phyloP scores from a whole-genome alignment of 345 rosid genomes.

The Lumnitzera littorea region DNA sequence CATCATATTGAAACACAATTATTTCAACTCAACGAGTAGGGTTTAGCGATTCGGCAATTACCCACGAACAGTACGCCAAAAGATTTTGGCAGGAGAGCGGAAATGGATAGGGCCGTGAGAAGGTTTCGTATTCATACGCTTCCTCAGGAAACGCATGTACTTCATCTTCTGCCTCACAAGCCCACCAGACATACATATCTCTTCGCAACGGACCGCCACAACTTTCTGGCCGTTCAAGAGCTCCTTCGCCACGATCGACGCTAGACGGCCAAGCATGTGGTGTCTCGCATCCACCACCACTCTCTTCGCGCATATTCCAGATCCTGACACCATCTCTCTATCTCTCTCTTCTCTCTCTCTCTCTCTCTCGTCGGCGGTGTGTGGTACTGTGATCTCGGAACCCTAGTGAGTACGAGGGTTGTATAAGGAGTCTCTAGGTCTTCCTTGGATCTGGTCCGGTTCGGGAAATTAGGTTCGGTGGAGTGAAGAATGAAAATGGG shows the following conservation, averaged over 20 bases:
- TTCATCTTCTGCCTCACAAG: constrained; percentile 91
- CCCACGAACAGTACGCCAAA: constrained; percentile 32
- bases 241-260: constrained; percentile 39
- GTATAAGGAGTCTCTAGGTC: no score
- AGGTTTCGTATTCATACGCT: constrained; percentile 43
- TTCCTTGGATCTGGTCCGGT: no score
- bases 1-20: not conserved
- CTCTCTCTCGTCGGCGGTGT: no score
- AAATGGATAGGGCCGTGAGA: constrained; percentile 35
- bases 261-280: constrained; percentile 73
- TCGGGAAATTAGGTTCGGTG: no score
- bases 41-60: not conserved
- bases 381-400: no score
- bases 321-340: constrained; percentile 62
- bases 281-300: constrained; percentile 83
- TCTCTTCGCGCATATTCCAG: constrained; percentile 57
- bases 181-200: constrained; percentile 32
- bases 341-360: not conserved
- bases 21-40: not conserved
- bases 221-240: constrained; percentile 28
- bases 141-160: constrained; percentile 78
- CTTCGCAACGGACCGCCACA: constrained; percentile 29
- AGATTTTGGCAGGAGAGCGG: constrained; percentile 29
- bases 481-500: no score
- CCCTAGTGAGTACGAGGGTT: no score